Base-by-base conservation (phyloP, 2,329 filamentous ascomycete species). In the Penicillium sp. region DNA sequence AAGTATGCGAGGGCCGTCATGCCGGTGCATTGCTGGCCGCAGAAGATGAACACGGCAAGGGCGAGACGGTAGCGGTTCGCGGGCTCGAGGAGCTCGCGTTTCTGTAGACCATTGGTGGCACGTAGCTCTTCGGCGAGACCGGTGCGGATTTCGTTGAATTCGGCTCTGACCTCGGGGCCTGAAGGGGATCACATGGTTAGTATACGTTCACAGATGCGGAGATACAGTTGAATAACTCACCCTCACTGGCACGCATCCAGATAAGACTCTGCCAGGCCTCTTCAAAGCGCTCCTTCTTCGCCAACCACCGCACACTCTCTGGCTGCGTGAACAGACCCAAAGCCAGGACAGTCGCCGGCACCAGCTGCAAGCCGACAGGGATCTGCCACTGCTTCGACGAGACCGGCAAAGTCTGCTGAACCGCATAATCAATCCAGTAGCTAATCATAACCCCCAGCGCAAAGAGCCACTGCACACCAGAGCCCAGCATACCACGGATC, bases 381-480 rank as follows among this genome's bases (percentile, higher is more conserved):
- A 84, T 77, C 57, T 81, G 81, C 82, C 82, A 84, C 62, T 84
- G 81, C 14, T 66, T 69, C 0, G 78, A 79, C 1, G 69, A 74
- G 2, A 71, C 49, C 0, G 69, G 60, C 9, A 83, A 63, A 35
- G 79, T 73, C 39, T 74, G 69, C 13, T 72, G 63, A 4, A 82
- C 80, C 3, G 71, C 82, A 56, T 84, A 83, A 65, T 83, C 79
- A 40, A 84, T 78, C 76, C 76, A 78, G 55, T 77, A 77, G 11
- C 73, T 71, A 33, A 75, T 64, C 55, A 75, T 73, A 3, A 75
- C 69, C 16, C 75, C 76, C 7, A 73, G 61, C 2, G 75, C 73
- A 47, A 76, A 73, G 43, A 77, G 72, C 55, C 69, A 71, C 58
- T 77, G 75, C 37, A 74, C 73, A 6, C 74, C 64, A 9, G 71